Conservation (phyloP, 805 yeast genomes). For the Hanseniaspora thailandica region DNA sequence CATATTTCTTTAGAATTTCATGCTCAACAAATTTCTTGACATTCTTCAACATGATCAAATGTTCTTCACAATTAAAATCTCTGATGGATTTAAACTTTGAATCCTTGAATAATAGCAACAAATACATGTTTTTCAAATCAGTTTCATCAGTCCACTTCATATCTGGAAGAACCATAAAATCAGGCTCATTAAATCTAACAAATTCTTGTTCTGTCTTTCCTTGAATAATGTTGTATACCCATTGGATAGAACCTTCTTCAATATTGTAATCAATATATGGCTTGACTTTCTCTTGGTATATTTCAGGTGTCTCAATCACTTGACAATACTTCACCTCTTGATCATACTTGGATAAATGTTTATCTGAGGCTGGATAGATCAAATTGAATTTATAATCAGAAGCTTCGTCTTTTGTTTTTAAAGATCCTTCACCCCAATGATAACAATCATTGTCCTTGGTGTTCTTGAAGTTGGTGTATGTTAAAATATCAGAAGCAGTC, state of each 20-base stretch:
- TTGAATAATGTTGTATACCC: constrained; percentile 79
- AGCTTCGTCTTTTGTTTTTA: constrained; percentile 20
- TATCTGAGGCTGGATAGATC: constrained; percentile 79
- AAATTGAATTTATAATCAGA: constrained; percentile 53
- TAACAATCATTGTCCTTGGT: constrained; percentile 59
- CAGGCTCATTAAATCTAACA: constrained; percentile 51
- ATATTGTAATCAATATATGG: constrained; percentile 67
- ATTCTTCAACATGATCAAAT: constrained; percentile 45
- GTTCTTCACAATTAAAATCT: constrained; percentile 46
- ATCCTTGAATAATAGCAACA: constrained; percentile 46
- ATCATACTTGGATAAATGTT: constrained; percentile 70
- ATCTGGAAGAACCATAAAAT: constrained; percentile 72
- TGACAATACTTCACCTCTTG: constrained; percentile 43
- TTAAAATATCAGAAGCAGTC: not conserved
- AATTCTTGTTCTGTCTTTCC: constrained; percentile 78
- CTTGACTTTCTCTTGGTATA: constrained; percentile 47
- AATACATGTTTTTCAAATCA: constrained; percentile 60
- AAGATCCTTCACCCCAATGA: constrained; percentile 57
- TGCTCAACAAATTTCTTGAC: constrained; percentile 37
- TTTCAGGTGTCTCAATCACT: constrained; percentile 69
- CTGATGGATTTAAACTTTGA: constrained; percentile 40
- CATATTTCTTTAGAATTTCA: constrained; percentile 40
- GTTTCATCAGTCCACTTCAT: constrained; percentile 88
- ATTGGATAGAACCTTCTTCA: constrained; percentile 62
- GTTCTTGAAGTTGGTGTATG: not conserved